These are phyloP conservation scores for Gigaspora rosea DNA, from an alignment of 192 early-diverging fungal species.

Conservation along the genomic window DNA sequence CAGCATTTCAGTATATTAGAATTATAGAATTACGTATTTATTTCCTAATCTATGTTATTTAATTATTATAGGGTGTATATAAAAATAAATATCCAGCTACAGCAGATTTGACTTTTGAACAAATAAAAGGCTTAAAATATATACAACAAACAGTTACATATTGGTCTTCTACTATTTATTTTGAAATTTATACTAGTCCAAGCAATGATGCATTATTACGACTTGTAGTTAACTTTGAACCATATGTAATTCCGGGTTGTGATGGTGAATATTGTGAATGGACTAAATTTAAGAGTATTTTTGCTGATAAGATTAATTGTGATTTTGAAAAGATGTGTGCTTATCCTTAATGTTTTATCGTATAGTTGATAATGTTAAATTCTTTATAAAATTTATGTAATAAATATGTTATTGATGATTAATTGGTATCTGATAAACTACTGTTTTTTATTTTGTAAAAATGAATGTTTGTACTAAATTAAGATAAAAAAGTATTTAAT, in stretches of 20 bases:
- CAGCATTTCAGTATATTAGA: neutral
- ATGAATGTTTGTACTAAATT: no score
- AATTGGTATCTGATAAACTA: no score
- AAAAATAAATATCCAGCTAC: neutral
- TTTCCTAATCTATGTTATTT: neutral
- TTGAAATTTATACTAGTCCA: slow-evolving; percentile 9
- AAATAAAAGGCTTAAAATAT: neutral
- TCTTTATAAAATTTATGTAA: no score
- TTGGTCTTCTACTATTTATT: slow-evolving; percentile 12
- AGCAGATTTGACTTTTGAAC: neutral
- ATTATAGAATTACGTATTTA: neutral
- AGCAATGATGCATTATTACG: neutral
- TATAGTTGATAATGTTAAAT: neutral
- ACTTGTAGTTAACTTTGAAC: neutral
- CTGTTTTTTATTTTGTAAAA: no score
- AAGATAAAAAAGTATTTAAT: no score
- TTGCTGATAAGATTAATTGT: neutral
- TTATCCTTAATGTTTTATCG: neutral
- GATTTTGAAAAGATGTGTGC: neutral
- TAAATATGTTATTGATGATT: no score
- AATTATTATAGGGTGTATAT: neutral
- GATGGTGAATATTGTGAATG: slow-evolving; percentile 9
- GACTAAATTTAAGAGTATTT: neutral
- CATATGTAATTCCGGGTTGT: slow-evolving; percentile 8
- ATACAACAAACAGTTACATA: neutral